Percentiles rank a stretch among this genome's conserved stretches.
These are phyloP conservation scores for Rhizophora apiculata DNA, from an alignment of 345 rosid species.

Conservation along the genomic window DNA sequence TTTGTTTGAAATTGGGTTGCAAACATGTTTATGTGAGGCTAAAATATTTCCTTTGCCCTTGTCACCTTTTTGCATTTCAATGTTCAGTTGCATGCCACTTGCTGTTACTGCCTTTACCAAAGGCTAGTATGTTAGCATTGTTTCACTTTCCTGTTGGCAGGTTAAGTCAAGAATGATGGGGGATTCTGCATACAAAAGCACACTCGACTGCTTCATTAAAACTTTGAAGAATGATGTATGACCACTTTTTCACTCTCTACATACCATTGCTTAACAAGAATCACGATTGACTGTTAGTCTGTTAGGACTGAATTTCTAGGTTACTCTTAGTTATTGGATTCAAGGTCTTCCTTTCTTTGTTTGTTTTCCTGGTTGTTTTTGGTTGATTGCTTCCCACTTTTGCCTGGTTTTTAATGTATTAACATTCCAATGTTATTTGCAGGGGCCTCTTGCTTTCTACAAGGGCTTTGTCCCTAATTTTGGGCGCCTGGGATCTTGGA, in stretches of 20 bases:
- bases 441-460: slow-evolving; percentile 90
- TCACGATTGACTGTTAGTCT: too few species aligned
- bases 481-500: slow-evolving; percentile 98
- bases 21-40: too few species aligned
- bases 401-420: too few species aligned
- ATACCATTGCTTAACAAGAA: neutral
- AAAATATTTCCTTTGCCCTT: neutral
- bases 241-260: neutral
- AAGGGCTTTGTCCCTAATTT: slow-evolving; percentile 96
- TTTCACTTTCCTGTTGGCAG: slow-evolving; percentile 40
- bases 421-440: slow-evolving; percentile 13
- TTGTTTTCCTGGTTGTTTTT: too few species aligned
- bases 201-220: slow-evolving; percentile 88
- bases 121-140: slow-evolving; percentile 5
- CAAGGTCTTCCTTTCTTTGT: too few species aligned
- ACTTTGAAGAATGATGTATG: slow-evolving; percentile 86
- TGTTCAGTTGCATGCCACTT: neutral
- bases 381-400: too few species aligned
- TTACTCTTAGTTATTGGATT: too few species aligned
- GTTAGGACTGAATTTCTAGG: too few species aligned
- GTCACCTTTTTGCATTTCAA: neutral
- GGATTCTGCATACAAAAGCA: slow-evolving; percentile 85
- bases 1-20: too few species aligned
- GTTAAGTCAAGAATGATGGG: slow-evolving; percentile 99
- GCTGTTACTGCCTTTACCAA: neutral